Conservation (phyloP, 2,329 filamentous ascomycete species). For the Byssoonygena ceratinophila region DNA sequence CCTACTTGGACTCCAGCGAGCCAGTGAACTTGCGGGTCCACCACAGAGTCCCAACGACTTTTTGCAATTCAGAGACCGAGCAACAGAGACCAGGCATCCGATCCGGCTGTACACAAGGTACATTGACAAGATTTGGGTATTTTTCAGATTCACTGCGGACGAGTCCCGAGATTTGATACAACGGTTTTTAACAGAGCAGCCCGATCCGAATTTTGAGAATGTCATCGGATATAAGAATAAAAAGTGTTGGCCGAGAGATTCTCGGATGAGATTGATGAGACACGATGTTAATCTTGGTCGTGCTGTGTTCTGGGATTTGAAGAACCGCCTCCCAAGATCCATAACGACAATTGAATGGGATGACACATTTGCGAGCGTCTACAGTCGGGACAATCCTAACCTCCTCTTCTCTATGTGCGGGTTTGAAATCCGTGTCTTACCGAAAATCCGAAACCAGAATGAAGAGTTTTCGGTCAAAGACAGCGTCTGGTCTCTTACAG, state of each 20-base stretch:
- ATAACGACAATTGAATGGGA: conserved; percentile 99
- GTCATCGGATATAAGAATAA: conserved; percentile 99
- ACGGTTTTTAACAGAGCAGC: conserved; percentile 93
- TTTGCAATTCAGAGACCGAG: conserved; percentile 86
- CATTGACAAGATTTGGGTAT: conserved; percentile 97
- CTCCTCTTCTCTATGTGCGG: conserved; percentile 95
- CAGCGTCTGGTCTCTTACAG: conserved; percentile 93
- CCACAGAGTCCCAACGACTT: conserved; percentile 94
- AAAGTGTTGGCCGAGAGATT: conserved; percentile 98
- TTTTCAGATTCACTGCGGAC: conserved; percentile 84
- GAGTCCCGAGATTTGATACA: conserved; percentile 94
- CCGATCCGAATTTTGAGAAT: conserved; percentile 97
- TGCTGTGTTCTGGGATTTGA: conserved; percentile 97
- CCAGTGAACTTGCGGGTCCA: conserved; percentile 94
- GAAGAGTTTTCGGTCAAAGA: conserved; percentile 97
- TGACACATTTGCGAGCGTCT: conserved; percentile 95
- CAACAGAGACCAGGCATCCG: conserved; percentile 84
- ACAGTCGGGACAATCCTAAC: conserved; percentile 96
- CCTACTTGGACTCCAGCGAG: conserved; percentile 81
- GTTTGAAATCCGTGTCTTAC: conserved; percentile 91
- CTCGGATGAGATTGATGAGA: conserved; percentile 94
- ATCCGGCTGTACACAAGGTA: conserved; percentile 97
- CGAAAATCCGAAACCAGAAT: conserved; percentile 87
- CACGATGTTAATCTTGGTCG: conserved; percentile 96
- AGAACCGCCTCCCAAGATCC: conserved; percentile 87